phyloP scores from a whole-genome alignment of 208 protist species.

The Blastocrithidia nonstop region DNA sequence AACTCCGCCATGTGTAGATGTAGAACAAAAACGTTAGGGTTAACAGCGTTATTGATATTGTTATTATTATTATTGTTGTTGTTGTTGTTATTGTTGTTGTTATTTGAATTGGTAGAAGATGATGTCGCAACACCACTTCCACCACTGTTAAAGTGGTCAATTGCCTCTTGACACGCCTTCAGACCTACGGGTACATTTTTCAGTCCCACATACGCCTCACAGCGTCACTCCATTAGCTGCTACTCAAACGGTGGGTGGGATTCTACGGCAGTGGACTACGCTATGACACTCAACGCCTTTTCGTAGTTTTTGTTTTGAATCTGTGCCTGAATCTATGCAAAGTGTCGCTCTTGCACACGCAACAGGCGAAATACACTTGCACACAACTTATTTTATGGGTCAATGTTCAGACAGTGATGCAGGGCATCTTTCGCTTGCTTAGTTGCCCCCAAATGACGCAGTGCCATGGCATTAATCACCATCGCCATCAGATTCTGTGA shows the following conservation, averaged over 20 bases:
- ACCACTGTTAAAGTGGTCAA: slow-evolving; percentile 25
- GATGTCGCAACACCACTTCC: too few species aligned
- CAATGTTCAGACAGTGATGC: slow-evolving; percentile 59
- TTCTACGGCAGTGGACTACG: slow-evolving; percentile 24
- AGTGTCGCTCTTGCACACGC: slow-evolving; percentile 42
- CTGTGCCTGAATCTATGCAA: slow-evolving; percentile 9
- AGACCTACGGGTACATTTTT: slow-evolving; percentile 37
- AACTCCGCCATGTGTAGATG: slow-evolving; percentile 56
- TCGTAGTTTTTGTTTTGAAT: slow-evolving; percentile 35
- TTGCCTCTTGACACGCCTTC: slow-evolving; percentile 18
- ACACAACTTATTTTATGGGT: slow-evolving; percentile 72
- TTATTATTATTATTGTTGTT: too few species aligned
- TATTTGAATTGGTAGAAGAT: too few species aligned
- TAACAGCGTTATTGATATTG: too few species aligned
- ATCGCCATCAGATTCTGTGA: slow-evolving; percentile 59
- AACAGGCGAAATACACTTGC: slow-evolving; percentile 44
- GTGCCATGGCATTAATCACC: slow-evolving; percentile 45
- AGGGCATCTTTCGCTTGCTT: slow-evolving; percentile 53
- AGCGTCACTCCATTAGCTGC: slow-evolving; percentile 59
- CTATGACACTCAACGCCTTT: slow-evolving; percentile 22
- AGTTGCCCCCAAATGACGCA: slow-evolving; percentile 52
- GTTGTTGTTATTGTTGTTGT: too few species aligned
- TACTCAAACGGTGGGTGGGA: slow-evolving; percentile 37
- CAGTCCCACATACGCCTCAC: slow-evolving; percentile 45
- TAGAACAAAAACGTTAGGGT: slow-evolving; percentile 21